phyloP scores from a whole-genome alignment of 352 stramenopile genomes.

The Pythium sukuiense region DNA sequence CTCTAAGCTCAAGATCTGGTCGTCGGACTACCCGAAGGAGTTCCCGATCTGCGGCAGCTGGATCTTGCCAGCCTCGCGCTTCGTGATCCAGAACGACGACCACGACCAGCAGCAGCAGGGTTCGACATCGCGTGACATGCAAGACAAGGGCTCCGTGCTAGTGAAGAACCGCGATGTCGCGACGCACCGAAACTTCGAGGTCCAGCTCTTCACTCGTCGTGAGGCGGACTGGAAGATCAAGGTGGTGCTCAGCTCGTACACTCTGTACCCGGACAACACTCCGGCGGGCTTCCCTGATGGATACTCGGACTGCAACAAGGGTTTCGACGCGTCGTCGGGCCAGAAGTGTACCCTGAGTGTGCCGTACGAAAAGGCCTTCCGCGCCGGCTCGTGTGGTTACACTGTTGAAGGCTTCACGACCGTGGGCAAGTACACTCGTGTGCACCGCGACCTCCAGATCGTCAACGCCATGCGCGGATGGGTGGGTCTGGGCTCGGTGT shows the following conservation, averaged over 20 bases:
- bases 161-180: conserved; percentile 54
- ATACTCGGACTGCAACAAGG: conserved; percentile 21
- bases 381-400: conserved; percentile 42
- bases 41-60: conserved; percentile 61
- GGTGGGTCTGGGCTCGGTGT: conserved; percentile 33
- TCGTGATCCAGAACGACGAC: conserved; percentile 79
- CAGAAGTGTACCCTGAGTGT: conserved; percentile 35
- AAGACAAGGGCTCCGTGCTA: conserved; percentile 49
- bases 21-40: conserved; percentile 62
- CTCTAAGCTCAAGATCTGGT: conserved; percentile 78
- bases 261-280: conserved; percentile 30
- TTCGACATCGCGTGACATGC: conserved; percentile 57
- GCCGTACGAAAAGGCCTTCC: conserved; percentile 56
- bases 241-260: conserved; percentile 73
- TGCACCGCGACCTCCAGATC: conserved; percentile 64
- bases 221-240: conserved; percentile 56
- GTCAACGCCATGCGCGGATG: conserved; percentile 58
- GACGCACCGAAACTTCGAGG: conserved; percentile 58
- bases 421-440: conserved; percentile 31
- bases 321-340: conserved; percentile 35
- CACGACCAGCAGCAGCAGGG: conserved; percentile 65
- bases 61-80: conserved; percentile 55
- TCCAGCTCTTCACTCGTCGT: conserved; percentile 47
- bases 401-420: conserved; percentile 37
- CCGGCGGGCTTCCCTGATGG: conserved; percentile 47